A percentile compares a stretch with the other conserved stretches of the same genome.
phyloP scores from a whole-genome alignment of 495 filamentous ascomycete species.

The Penicillium cosmopolitanum region DNA sequence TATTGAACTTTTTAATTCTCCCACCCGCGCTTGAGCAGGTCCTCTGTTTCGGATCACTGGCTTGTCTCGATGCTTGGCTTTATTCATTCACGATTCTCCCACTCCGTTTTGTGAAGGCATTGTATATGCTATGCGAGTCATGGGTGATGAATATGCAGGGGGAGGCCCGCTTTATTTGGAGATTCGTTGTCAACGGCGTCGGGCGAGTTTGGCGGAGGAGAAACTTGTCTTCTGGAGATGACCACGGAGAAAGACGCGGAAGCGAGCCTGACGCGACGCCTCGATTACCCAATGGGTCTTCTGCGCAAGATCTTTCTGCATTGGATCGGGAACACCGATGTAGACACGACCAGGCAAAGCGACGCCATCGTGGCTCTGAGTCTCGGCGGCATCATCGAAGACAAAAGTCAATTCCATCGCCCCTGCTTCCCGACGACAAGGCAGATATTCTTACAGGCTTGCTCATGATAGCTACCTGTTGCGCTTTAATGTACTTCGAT shows the following conservation, averaged over 20 bases:
- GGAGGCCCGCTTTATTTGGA: conserved; percentile 68
- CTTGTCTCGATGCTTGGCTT: conserved; percentile 96
- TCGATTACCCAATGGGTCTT: conserved; percentile 21
- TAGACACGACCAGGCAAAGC: conserved; percentile 29
- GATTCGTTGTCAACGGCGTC: conserved; percentile 73
- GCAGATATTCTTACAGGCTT: conserved; percentile 91
- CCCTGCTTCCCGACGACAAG: conserved; percentile 84
- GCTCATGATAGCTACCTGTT: conserved; percentile 81
- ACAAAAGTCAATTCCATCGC: conserved; percentile 82
- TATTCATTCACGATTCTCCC: conserved; percentile 95
- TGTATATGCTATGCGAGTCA: conserved; percentile 74
- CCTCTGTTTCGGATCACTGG: conserved; percentile 82
- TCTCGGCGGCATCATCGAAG: conserved; percentile 62
- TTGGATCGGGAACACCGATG: conserved; percentile 29
- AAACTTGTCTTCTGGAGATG: conserved; percentile 37
- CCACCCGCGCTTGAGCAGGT: conserved; percentile 83
- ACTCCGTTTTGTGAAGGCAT: conserved; percentile 82
- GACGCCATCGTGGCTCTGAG: conserved; percentile 37
- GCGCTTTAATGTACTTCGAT: conserved; percentile 87
- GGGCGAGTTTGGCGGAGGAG: conserved; percentile 75
- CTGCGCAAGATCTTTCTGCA: conserved; percentile 8
- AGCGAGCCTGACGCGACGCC: conserved; percentile 33
- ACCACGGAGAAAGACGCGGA: conserved; percentile 18
- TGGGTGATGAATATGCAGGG: conserved; percentile 66
- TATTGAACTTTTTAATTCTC: conserved; percentile 86